A percentile compares a stretch with the other conserved stretches of the same genome.
Evolutionary conservation across 2,329 filamentous ascomycete genomes (phyloP).

Genomic region (Onygenales sp.): DNA sequence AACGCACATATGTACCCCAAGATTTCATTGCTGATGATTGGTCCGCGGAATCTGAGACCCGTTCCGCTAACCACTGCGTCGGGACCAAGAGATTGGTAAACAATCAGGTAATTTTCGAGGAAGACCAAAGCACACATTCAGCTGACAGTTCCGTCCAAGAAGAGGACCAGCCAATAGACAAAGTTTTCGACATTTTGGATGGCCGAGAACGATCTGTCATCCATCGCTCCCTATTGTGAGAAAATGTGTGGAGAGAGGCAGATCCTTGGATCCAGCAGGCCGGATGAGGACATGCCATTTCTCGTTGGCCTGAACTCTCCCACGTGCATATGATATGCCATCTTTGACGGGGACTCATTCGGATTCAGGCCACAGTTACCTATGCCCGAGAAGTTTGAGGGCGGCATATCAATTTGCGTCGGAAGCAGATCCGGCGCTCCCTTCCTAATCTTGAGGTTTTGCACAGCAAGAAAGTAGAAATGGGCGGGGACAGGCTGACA

Average conservation of each 20-base stretch:
- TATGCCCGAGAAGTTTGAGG: background rate
- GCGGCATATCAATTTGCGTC: background rate
- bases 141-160: background rate
- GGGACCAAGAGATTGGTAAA: slow-evolving; percentile 1
- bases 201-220: background rate
- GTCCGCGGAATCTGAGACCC: background rate
- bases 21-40: background rate
- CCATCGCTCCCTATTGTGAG: background rate
- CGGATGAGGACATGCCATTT: background rate
- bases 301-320: background rate
- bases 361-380: background rate
- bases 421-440: background rate
- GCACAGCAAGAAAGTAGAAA: too few relatives aligned
- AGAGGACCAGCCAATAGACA: background rate
- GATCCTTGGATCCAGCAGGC: background rate
- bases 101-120: background rate
- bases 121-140: slow-evolving; percentile 1
- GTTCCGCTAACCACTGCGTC: background rate
- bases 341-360: background rate
- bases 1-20: background rate
- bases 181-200: background rate
- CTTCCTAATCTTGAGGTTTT: background rate
- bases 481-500: too few relatives aligned
- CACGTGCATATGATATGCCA: background rate
- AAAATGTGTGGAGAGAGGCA: background rate